A percentile compares a stretch with the other conserved stretches of the same genome.
Evolutionary conservation across 2,329 filamentous ascomycete species (phyloP).

Genomic region (Lachnellula willkommii): DNA sequence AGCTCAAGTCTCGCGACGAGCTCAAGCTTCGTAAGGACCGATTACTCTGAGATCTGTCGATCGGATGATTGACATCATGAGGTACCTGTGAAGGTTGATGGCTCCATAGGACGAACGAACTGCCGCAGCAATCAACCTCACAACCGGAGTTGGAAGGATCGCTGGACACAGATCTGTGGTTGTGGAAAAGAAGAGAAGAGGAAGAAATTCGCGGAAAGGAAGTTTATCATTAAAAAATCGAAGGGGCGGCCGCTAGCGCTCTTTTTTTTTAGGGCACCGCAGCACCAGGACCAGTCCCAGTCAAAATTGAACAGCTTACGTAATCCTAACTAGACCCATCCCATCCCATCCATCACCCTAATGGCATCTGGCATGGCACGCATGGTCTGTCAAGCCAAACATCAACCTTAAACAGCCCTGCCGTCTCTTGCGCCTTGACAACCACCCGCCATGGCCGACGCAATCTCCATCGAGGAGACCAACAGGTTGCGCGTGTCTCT

Average conservation of each 20-base stretch:
- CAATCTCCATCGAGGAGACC: slow-evolving; percentile 81
- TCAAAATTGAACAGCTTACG: no score
- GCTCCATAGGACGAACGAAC: slow-evolving; percentile 81
- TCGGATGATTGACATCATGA: slow-evolving; percentile 81
- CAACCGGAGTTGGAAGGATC: slow-evolving; percentile 66
- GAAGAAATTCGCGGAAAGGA: slow-evolving; percentile 26
- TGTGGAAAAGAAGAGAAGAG: slow-evolving; percentile 36
- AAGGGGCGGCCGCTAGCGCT: not conserved
- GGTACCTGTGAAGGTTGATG: slow-evolving; percentile 44
- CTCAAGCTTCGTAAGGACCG: slow-evolving; percentile 57
- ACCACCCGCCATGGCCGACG: slow-evolving; percentile 40
- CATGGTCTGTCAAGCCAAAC: no score
- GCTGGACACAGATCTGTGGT: slow-evolving; percentile 80
- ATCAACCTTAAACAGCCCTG: no score
- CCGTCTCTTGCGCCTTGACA: not conserved
- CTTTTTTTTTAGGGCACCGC: no score
- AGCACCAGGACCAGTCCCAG: no score
- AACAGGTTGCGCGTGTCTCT: slow-evolving; percentile 87
- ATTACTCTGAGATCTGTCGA: slow-evolving; percentile 92
- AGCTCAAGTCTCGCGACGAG: slow-evolving; percentile 66
- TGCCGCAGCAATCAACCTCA: slow-evolving; percentile 75
- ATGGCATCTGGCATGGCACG: no score
- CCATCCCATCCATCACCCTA: no score
- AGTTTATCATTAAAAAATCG: slow-evolving; percentile 16
- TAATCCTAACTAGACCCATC: no score